Percentiles rank a stretch among this genome's conserved stretches.
phyloP scores from a whole-genome alignment of 352 stramenopile species.

The Phytophthora macrochlamydospora region DNA sequence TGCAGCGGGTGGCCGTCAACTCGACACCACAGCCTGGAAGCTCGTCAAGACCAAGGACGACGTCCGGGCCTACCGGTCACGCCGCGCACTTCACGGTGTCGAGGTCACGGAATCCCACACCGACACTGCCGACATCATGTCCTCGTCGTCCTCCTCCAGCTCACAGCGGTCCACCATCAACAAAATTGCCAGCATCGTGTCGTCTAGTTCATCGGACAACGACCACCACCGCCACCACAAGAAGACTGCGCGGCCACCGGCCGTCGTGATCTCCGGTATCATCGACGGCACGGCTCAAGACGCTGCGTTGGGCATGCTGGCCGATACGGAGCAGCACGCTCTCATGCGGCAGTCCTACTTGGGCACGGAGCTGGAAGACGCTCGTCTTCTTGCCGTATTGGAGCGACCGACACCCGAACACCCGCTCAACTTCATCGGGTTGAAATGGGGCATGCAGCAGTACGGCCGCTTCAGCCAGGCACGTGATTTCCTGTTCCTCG shows the following conservation, averaged over 20 bases:
- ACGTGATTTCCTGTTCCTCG: slow-evolving; percentile 52
- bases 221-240: slow-evolving; percentile 23
- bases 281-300: slow-evolving; percentile 48
- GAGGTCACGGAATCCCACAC: slow-evolving; percentile 25
- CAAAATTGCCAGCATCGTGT: slow-evolving; percentile 28
- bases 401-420: slow-evolving; percentile 28
- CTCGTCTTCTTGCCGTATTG: slow-evolving; percentile 41
- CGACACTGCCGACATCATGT: slow-evolving; percentile 26
- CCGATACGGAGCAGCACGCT: slow-evolving; percentile 43
- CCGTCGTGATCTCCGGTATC: slow-evolving; percentile 37
- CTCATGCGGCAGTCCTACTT: slow-evolving; percentile 47
- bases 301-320: slow-evolving; percentile 41
- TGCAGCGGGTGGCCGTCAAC: slow-evolving; percentile 29
- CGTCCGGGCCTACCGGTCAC: slow-evolving; percentile 39
- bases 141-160: slow-evolving; percentile 32
- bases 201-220: slow-evolving; percentile 25
- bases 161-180: slow-evolving; percentile 32
- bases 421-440: slow-evolving; percentile 45
- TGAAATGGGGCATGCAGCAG: slow-evolving; percentile 49
- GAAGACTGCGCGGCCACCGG: slow-evolving; percentile 32
- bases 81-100: slow-evolving; percentile 29
- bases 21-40: slow-evolving; percentile 42
- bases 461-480: slow-evolving; percentile 41
- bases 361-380: slow-evolving; percentile 41
- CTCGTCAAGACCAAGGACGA: slow-evolving; percentile 47